A percentile compares a stretch with the other conserved stretches of the same genome.
phyloP scores from a whole-genome alignment of 106 monocot genomes.

The Amphibolis antarctica region DNA sequence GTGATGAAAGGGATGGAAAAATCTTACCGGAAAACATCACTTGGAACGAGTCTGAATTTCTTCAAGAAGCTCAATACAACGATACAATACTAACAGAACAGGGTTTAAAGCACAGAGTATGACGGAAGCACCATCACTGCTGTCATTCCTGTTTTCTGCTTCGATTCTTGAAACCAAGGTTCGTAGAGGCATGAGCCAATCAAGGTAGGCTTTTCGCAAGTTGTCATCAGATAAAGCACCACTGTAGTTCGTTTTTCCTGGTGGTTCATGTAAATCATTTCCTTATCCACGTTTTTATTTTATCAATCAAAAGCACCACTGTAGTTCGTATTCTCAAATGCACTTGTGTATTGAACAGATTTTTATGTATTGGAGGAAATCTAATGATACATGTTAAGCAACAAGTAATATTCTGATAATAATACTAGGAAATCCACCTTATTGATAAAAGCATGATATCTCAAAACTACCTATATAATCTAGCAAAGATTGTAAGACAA shows the following conservation, averaged over 20 bases:
- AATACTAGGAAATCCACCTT: no score
- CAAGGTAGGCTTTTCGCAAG: conserved; percentile 49
- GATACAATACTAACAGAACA: conserved; percentile 62
- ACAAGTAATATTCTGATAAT: no score
- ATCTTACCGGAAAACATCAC: conserved; percentile 1
- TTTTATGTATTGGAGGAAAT: neutral
- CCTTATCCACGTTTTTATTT: neutral
- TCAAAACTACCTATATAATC: no score
- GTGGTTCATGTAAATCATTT: conserved; percentile 4
- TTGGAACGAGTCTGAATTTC: conserved; percentile 21
- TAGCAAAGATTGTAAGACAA: no score
- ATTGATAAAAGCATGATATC: neutral
- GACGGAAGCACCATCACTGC: conserved; percentile 21
- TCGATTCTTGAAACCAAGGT: conserved; percentile 41
- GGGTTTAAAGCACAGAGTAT: conserved; percentile 56
- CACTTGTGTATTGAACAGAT: neutral
- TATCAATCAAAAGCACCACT: no score
- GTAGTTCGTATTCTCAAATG: no score
- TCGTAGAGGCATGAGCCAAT: conserved; percentile 79
- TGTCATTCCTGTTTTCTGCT: conserved; percentile 33
- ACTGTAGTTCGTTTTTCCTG: conserved; percentile 41
- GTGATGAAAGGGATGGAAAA: no score
- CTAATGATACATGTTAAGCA: neutral
- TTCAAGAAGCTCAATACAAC: conserved; percentile 86
- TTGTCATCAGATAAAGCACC: conserved; percentile 30